A percentile compares a stretch with the other conserved stretches of the same genome.
phyloP scores from a whole-genome alignment of 345 rosid species.

The rapeseed (Brassica napus) region DNA sequence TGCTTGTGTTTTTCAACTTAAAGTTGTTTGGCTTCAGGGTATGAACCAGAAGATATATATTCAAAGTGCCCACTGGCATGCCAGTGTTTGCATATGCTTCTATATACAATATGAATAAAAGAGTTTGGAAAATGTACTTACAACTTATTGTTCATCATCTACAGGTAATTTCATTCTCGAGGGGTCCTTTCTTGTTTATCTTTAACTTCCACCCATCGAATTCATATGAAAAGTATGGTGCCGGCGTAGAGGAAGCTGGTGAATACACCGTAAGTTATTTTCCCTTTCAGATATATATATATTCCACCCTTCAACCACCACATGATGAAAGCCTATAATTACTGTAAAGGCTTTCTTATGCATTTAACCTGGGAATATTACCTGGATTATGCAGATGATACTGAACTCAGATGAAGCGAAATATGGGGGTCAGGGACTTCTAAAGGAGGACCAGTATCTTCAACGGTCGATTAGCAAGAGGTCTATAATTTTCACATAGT shows the following conservation, averaged over 20 bases:
- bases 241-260: slow-evolving; percentile 96
- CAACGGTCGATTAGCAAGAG: slow-evolving; percentile 71
- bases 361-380: slow-evolving; percentile 7
- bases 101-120: slow-evolving; percentile 8
- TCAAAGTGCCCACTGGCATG: slow-evolving; percentile 15
- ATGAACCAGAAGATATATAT: neutral
- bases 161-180: slow-evolving; percentile 75
- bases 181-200: slow-evolving; percentile 88
- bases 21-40: neutral
- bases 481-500: slow-evolving; percentile 41
- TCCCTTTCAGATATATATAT: neutral
- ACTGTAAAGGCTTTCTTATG: neutral
- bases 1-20: neutral
- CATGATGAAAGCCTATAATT: neutral
- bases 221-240: slow-evolving; percentile 54
- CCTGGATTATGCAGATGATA: slow-evolving; percentile 51
- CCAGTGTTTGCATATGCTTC: slow-evolving; percentile 7
- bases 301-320: neutral
- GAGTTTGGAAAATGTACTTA: neutral
- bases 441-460: slow-evolving; percentile 57
- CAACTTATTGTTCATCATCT: slow-evolving; percentile 27
- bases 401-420: slow-evolving; percentile 76
- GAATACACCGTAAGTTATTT: slow-evolving; percentile 70
- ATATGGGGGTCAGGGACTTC: slow-evolving; percentile 75
- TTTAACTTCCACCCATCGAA: slow-evolving; percentile 89